Evolutionary conservation across 179 eudicot species (phyloP), one percentile per base, ranked within the genome.

Genomic region (Heliamphora pulchella): DNA sequence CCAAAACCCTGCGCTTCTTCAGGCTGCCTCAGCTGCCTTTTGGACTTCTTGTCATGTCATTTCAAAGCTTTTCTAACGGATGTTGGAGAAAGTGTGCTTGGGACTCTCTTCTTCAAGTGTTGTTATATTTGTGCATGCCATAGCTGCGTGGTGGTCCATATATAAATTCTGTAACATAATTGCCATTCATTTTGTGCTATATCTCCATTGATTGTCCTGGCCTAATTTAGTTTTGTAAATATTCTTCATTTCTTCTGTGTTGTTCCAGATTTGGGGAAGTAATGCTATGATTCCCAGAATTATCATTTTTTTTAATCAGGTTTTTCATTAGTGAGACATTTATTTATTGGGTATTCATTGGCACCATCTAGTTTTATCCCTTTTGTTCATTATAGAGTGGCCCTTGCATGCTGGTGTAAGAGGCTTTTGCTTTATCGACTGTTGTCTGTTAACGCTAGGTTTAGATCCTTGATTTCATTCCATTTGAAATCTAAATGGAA

Each of bases 31-130:
- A 39, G 85, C 99, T 3, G 99, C 98, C 31, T 96, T 96, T 90
- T 96, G 99, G 98, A 89, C 97, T 68, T 96, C 99, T 3, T 96
- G 97, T 71, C 89, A 85, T 71, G 93, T 96, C 41, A 86, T 96
- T 83, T 94, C 99, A 1, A 96, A 90, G 90, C 91, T 94, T 62
- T 87, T 96, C 86, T 96, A 79, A 87, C 70, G 53, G 81, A 58
- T 17, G 64, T 67, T 64, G 44, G 53, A 64, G 39, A 14, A 62
- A 50, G 73, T 65, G 41, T 59, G 77, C 59, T 80, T 83, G 77
- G 80, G 61, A 71, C 39, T 22, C 57, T 57, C 66, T 43, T 6
- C 11, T n/a, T n/a, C n/a, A n/a, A n/a, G n/a, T n/a, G 4, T 3
- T 72, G 77, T 71, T 71, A 62, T 18, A 43, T 46, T 51, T 31